These are phyloP conservation scores for Yamadazyma nakazawae DNA, from an alignment of 805 yeast species.

Conservation along the genomic window DNA sequence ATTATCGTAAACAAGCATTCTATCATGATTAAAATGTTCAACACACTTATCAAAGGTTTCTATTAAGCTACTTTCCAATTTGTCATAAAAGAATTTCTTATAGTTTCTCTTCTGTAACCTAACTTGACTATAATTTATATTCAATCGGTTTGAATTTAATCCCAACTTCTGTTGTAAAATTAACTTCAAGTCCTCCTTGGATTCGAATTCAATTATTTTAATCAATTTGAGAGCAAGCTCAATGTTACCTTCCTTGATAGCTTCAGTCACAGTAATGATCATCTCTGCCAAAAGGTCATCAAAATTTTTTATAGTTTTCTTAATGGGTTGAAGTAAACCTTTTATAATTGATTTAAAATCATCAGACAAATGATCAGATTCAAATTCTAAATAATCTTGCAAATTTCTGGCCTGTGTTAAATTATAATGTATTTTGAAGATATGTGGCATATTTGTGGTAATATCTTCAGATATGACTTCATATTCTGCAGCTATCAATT, in stretches of 20 bases:
- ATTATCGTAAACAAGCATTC: constrained; percentile 61
- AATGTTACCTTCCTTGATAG: constrained; percentile 63
- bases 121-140: constrained; percentile 26
- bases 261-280: constrained; percentile 69
- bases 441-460: constrained; percentile 46
- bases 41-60: constrained; percentile 68
- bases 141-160: constrained; percentile 17
- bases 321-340: constrained; percentile 52
- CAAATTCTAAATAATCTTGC: constrained; percentile 64
- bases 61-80: constrained; percentile 55
- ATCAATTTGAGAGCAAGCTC: constrained; percentile 68
- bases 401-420: constrained; percentile 73
- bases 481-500: constrained; percentile 46
- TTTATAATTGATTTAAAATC: constrained; percentile 68
- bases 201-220: constrained; percentile 78
- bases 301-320: constrained; percentile 51
- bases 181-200: constrained; percentile 65
- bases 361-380: constrained; percentile 47
- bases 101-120: constrained; percentile 53
- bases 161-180: constrained; percentile 29
- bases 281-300: constrained; percentile 61
- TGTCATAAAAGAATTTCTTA: constrained; percentile 54
- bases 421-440: constrained; percentile 66
- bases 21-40: constrained; percentile 46
- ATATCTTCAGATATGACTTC: constrained; percentile 33